These are phyloP conservation scores for Diaporthe sp. DNA, from an alignment of 2,329 filamentous ascomycete genomes.

Conservation along the genomic window DNA sequence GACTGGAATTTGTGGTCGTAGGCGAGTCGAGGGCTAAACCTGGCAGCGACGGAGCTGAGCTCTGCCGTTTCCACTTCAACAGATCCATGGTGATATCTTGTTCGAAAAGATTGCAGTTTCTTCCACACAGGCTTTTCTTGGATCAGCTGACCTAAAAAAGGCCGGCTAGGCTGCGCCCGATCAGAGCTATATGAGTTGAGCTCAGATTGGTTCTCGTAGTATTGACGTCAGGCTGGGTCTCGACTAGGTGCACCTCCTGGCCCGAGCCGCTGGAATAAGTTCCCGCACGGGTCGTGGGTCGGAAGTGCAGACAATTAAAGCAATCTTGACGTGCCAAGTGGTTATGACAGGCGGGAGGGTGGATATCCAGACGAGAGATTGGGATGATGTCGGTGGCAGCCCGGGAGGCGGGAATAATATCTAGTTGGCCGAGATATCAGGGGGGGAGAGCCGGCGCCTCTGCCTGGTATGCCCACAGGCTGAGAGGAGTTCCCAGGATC, in stretches of 20 bases:
- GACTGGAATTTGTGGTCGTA: slow-evolving; percentile 31
- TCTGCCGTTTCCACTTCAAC: slow-evolving; percentile 36
- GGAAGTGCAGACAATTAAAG: slow-evolving; percentile 14
- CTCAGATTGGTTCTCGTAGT: slow-evolving; percentile 20
- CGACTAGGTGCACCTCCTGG: slow-evolving; percentile 29
- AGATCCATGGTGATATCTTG: slow-evolving; percentile 27
- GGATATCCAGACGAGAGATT: slow-evolving; percentile 5
- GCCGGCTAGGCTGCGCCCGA: neutral
- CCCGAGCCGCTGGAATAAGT: slow-evolving; percentile 29
- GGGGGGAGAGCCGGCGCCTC: neutral
- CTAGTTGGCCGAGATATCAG: slow-evolving; percentile 8
- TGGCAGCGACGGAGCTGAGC: slow-evolving; percentile 33
- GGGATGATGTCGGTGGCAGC: slow-evolving; percentile 16
- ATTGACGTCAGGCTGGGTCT: slow-evolving; percentile 29
- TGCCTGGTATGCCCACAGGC: neutral
- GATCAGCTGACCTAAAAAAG: neutral
- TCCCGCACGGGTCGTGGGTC: slow-evolving; percentile 16
- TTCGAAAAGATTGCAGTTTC: neutral
- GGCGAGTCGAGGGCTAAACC: slow-evolving; percentile 35
- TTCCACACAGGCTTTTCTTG: neutral
- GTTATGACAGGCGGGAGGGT: neutral
- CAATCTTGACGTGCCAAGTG: neutral
- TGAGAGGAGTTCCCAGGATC: neutral
- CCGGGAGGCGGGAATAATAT: neutral
- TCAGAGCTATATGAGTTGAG: neutral